phyloP scores from a whole-genome alignment of 768 basidiomycete species.

The Cyclocybe aegerita region DNA sequence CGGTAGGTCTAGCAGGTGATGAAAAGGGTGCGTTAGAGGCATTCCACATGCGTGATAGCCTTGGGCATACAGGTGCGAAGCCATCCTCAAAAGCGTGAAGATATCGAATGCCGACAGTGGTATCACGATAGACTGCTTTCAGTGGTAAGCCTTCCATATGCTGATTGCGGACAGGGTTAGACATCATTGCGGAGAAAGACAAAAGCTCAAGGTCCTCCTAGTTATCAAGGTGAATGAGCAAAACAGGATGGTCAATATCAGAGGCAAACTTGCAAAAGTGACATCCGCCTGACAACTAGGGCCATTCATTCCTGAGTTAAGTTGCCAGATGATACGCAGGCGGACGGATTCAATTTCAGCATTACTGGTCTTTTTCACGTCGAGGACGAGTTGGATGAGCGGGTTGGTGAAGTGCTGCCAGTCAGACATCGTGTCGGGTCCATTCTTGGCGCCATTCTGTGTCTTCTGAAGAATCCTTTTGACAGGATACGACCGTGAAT shows the following conservation, averaged over 20 bases:
- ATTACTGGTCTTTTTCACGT: conserved; percentile 50
- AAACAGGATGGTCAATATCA: not conserved
- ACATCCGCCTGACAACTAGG: conserved; percentile 53
- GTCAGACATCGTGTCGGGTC: conserved; percentile 37
- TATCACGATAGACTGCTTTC: conserved; percentile 77
- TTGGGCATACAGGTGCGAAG: conserved; percentile 9
- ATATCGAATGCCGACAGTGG: conserved; percentile 75
- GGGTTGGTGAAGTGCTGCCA: conserved; percentile 85
- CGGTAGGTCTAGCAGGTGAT: conserved; percentile 55
- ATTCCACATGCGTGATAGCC: not conserved
- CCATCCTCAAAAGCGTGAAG: conserved; percentile 44
- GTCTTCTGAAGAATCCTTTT: conserved; percentile 10
- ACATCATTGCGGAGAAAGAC: conserved; percentile 53
- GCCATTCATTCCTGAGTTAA: conserved; percentile 38
- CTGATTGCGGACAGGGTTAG: conserved; percentile 28
- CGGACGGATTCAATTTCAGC: conserved; percentile 62
- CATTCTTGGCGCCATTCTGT: conserved; percentile 15
- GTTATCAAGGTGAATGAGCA: conserved; percentile 5
- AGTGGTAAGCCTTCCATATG: conserved; percentile 61
- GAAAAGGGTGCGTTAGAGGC: not conserved
- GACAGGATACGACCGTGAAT: conserved; percentile 62
- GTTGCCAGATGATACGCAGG: conserved; percentile 63
- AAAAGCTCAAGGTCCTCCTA: conserved; percentile 81
- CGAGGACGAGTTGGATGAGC: conserved; percentile 58
- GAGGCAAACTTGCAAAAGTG: conserved; percentile 55